These are phyloP conservation scores for Aspergillus melleus DNA, from an alignment of 2,329 filamentous ascomycete genomes.

Conservation along the genomic window DNA sequence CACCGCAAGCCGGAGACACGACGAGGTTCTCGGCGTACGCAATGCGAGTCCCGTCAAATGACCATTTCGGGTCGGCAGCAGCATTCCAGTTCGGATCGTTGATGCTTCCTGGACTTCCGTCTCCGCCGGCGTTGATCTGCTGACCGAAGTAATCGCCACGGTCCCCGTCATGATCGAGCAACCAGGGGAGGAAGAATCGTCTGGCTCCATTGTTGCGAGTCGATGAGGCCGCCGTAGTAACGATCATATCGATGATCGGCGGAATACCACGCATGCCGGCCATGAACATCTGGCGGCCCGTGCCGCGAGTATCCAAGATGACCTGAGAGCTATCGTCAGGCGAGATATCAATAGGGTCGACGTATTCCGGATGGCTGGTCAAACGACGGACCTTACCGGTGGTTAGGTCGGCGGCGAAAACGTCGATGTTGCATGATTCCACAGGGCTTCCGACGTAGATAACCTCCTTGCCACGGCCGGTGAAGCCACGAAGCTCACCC, in stretches of 20 bases:
- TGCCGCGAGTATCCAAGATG: slow-evolving; percentile 47
- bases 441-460: slow-evolving; percentile 42
- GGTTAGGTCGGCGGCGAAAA: slow-evolving; percentile 43
- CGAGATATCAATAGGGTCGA: slow-evolving; percentile 46
- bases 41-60: slow-evolving; percentile 43
- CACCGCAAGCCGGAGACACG: slow-evolving; percentile 45
- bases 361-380: slow-evolving; percentile 48
- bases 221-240: slow-evolving; percentile 36
- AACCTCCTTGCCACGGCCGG: slow-evolving; percentile 43
- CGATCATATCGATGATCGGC: slow-evolving; percentile 43
- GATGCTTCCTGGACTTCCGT: slow-evolving; percentile 36
- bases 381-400: slow-evolving; percentile 46
- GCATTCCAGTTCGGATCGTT: slow-evolving; percentile 53
- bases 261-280: slow-evolving; percentile 43
- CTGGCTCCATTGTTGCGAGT: slow-evolving; percentile 49
- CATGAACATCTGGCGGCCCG: slow-evolving; percentile 45
- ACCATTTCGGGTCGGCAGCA: slow-evolving; percentile 41
- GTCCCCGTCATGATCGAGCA: slow-evolving; percentile 49
- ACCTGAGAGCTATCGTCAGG: slow-evolving; percentile 47
- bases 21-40: slow-evolving; percentile 46
- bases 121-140: slow-evolving; percentile 41
- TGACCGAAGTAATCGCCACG: slow-evolving; percentile 48
- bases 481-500: slow-evolving; percentile 50
- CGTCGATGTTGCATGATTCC: slow-evolving; percentile 49
- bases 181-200: slow-evolving; percentile 49